A percentile compares a stretch with the other conserved stretches of the same genome.
Evolutionary conservation across 805 yeast genomes (phyloP).

Genomic region (Candida yuanshanica): DNA sequence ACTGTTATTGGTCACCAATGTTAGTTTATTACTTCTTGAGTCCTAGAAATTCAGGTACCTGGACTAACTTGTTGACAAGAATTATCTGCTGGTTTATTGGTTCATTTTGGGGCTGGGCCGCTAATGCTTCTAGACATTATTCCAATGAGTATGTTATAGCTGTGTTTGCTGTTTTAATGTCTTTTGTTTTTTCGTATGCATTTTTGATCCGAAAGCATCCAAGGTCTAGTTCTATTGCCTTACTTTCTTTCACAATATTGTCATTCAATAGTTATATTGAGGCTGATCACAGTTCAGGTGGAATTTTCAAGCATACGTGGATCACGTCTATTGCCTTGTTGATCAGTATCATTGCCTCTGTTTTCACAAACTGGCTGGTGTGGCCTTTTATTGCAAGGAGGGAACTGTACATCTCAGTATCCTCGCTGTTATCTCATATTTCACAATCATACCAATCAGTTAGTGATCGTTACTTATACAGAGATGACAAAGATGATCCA

Average conservation of each 20-base stretch:
- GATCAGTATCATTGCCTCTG: constrained; percentile 33
- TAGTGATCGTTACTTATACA: constrained; percentile 42
- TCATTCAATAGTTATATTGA: constrained; percentile 25
- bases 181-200: constrained; percentile 28
- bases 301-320: constrained; percentile 36
- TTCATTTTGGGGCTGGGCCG: constrained; percentile 44
- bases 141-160: constrained; percentile 34
- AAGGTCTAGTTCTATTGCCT: constrained; percentile 36
- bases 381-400: constrained; percentile 44
- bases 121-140: constrained; percentile 33
- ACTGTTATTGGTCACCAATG: constrained; percentile 40
- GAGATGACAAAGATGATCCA: constrained; percentile 42
- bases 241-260: constrained; percentile 36
- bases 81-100: constrained; percentile 33
- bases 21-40: constrained; percentile 32
- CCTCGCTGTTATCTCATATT: constrained; percentile 35
- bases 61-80: constrained; percentile 31
- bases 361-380: constrained; percentile 37
- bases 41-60: constrained; percentile 34
- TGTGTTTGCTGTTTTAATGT: constrained; percentile 33
- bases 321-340: constrained; percentile 32
- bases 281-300: constrained; percentile 14
- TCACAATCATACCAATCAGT: constrained; percentile 42
- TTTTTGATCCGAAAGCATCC: constrained; percentile 34
- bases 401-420: constrained; percentile 34